phyloP scores from a whole-genome alignment of 306 rosid species.

The Astragalus glycyphyllos region DNA sequence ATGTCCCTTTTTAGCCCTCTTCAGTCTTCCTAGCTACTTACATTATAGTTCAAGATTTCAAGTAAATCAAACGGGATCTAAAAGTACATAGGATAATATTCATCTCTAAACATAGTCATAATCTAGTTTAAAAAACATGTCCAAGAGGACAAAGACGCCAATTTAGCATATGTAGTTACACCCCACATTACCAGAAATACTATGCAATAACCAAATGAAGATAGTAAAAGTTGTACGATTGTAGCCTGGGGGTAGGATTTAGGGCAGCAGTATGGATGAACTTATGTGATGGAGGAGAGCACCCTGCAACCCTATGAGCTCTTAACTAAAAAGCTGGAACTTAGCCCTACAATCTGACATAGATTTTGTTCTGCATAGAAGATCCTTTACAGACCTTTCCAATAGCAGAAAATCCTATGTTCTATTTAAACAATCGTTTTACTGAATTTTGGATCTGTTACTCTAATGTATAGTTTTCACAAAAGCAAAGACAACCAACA shows the following conservation, averaged over 20 bases:
- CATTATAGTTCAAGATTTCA: conserved; percentile 27
- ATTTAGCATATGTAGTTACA: conserved; percentile 19
- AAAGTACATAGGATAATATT: background rate
- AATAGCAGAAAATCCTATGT: background rate
- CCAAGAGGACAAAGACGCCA: background rate
- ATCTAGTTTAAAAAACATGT: background rate
- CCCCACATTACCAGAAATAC: background rate
- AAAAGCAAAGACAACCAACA: background rate
- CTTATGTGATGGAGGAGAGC: conserved; percentile 11
- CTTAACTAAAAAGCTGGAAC: conserved; percentile 1
- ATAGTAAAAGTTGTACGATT: background rate
- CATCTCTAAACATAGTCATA: conserved; percentile 13
- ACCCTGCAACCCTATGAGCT: background rate
- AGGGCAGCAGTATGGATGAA: background rate
- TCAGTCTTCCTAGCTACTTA: conserved; percentile 18
- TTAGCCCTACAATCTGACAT: background rate
- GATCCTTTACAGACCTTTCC: conserved; percentile 22
- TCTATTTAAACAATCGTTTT: too few species aligned
- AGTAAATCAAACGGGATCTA: conserved; percentile 3
- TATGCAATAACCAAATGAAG: conserved; percentile 3
- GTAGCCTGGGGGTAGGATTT: background rate
- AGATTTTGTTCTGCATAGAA: conserved; percentile 9
- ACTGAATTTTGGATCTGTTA: too few species aligned
- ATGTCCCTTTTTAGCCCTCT: conserved; percentile 9
- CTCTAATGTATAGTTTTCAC: background rate